Conservation (phyloP, 2,329 filamentous ascomycete species). For the Pestalotiopsis sp. region DNA sequence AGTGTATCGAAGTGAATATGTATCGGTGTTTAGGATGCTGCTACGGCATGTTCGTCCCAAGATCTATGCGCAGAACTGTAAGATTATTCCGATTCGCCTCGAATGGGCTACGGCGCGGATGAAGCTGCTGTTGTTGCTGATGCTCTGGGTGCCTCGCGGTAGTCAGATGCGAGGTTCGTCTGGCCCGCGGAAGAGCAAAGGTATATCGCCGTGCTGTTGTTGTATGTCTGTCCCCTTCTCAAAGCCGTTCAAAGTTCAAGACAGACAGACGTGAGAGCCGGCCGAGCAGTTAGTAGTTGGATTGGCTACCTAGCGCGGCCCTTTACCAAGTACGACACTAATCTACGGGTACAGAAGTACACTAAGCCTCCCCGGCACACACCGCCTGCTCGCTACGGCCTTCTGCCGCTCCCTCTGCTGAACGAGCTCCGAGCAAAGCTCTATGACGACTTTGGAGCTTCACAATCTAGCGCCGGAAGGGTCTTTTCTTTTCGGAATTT, state of each 20-base stretch:
- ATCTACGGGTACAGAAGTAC: neutral
- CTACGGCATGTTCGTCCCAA: slow-evolving; percentile 11
- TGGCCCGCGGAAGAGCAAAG: neutral
- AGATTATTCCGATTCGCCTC: neutral
- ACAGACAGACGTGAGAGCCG: neutral
- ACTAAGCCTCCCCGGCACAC: neutral
- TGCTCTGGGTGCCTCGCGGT: neutral
- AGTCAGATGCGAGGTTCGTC: neutral
- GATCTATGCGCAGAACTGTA: neutral
- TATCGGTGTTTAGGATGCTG: neutral
- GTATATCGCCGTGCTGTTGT: neutral
- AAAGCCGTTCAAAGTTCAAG: neutral
- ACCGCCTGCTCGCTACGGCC: slow-evolving; percentile 3
- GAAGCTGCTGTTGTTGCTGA: neutral
- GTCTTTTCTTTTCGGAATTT: neutral
- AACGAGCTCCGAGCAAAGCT: neutral
- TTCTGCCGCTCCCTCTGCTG: neutral
- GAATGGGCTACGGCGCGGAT: neutral
- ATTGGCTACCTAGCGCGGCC: neutral
- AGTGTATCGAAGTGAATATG: slow-evolving; percentile 14
- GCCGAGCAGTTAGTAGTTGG: neutral
- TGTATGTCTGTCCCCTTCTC: neutral
- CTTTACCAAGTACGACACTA: neutral
- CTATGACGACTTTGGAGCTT: slow-evolving; percentile 8
- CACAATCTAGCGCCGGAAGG: neutral